Conservation (phyloP, 306 rosid species). For the Corylus avellana region DNA sequence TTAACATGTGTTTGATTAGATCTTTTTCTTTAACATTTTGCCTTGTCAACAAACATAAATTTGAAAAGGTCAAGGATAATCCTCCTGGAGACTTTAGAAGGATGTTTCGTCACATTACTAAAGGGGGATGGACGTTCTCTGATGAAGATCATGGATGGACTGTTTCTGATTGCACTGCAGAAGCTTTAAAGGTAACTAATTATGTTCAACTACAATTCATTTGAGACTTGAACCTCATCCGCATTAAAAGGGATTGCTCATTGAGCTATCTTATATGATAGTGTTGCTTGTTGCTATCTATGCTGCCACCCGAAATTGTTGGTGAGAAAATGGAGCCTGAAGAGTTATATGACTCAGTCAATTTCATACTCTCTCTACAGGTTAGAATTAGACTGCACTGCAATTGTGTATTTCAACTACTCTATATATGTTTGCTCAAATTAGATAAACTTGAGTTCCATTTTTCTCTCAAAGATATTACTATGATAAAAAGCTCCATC, state of each 20-base stretch:
- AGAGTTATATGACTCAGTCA: slow-evolving; percentile 61
- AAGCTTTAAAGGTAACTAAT: slow-evolving; percentile 29
- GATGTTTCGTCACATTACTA: slow-evolving; percentile 40
- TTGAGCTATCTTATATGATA: slow-evolving; percentile 10
- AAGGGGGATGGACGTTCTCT: slow-evolving; percentile 48
- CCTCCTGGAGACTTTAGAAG: slow-evolving; percentile 23
- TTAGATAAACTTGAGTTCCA: not conserved
- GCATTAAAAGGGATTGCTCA: not conserved
- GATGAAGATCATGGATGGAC: slow-evolving; percentile 48
- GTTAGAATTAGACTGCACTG: slow-evolving; percentile 23
- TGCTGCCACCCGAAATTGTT: slow-evolving; percentile 59
- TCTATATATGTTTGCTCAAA: too few relatives aligned
- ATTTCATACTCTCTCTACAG: slow-evolving; percentile 67
- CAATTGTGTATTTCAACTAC: not conserved
- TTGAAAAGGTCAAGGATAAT: not conserved
- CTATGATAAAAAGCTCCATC: too few relatives aligned
- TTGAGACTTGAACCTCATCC: not conserved
- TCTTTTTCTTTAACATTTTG: not conserved
- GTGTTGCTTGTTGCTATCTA: slow-evolving; percentile 65
- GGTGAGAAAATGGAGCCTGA: slow-evolving; percentile 70
- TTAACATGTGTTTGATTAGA: not conserved
- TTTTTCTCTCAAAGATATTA: not conserved
- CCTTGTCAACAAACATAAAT: too few relatives aligned
- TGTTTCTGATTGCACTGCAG: slow-evolving; percentile 47
- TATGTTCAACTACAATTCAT: not conserved